Evolutionary conservation across 331 rosid species (phyloP).

Genomic region (Cucumis variabilis): DNA sequence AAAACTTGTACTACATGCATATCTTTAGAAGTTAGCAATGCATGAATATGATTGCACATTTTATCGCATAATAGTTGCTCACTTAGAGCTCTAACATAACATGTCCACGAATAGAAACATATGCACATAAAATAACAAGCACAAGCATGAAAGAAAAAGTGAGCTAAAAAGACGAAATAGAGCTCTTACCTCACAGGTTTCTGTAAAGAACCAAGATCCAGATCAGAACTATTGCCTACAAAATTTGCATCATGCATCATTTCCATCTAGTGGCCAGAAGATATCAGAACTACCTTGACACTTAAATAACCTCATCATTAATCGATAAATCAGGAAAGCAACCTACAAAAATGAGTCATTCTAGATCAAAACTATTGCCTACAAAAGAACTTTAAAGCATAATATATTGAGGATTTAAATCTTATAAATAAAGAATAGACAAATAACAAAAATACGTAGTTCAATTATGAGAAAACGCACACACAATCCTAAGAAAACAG

Average conservation of each 20-base stretch:
- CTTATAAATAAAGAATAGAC: background rate
- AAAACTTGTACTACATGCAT: too few species aligned
- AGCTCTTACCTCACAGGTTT: slow-evolving; percentile 60
- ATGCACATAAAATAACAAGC: background rate
- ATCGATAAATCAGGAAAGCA: slow-evolving; percentile 96
- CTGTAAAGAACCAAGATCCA: slow-evolving; percentile 71
- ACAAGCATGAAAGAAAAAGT: background rate
- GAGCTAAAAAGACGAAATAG: background rate
- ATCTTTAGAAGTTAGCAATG: too few species aligned
- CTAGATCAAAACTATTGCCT: background rate
- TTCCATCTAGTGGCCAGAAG: slow-evolving; percentile 88
- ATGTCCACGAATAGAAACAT: too few species aligned
- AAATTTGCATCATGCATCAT: slow-evolving; percentile 48
- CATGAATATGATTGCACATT: too few species aligned
- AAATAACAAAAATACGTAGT: background rate
- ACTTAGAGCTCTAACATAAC: too few species aligned
- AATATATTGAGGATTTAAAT: background rate
- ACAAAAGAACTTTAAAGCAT: background rate
- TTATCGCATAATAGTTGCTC: too few species aligned
- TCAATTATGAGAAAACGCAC: slow-evolving; percentile 1
- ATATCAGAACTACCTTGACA: slow-evolving; percentile 62
- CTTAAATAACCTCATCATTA: slow-evolving; percentile 93
- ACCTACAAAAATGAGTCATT: slow-evolving; percentile 52
- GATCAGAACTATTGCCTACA: slow-evolving; percentile 54
- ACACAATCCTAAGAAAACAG: background rate